Base-by-base conservation (phyloP, 2,329 filamentous ascomycete species). In the Aphanoascus verrucosus region DNA sequence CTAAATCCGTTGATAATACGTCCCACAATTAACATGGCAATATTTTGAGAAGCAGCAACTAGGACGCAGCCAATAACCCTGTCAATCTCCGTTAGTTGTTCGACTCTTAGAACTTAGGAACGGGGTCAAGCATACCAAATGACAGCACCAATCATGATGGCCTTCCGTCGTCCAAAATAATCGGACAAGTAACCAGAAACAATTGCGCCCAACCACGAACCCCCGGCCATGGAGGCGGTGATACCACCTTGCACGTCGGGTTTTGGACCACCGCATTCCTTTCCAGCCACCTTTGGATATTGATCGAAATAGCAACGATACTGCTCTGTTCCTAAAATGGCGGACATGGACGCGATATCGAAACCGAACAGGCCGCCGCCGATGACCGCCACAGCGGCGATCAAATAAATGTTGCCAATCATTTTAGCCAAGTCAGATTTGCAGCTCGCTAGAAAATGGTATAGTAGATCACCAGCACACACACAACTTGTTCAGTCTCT, bases 281-380 rank as follows among this genome's bases (percentile, higher is more conserved):
- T 60, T 4, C 65, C 64, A 40, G 62, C 65, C 2, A 67, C 65
- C 1, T 53, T 46, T 1, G 58, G 61, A 1, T 73, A 65, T 62
- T 86, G 77, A 61, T 81, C 73, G 70, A 88, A 88, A 67, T 86
- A 88, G 61, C 79, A 81, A 60, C 81, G 81, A 66, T 89, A 89
- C 45, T 82, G 78, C 54, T 81, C 68, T 0, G 82, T 85, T 31
- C 81, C 81, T 37, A 88, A 73, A 55, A 82, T 79, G 44, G 79
- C 80, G 37, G 79, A 82, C 84, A 88, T 87, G 42, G 82, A 85
- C 53, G 78, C 81, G 62, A 89, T 87, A 69, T 89, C 86, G 65
- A 89, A 89, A 61, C 86, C 86, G 63, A 89, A 88, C 23, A 88
- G 73, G 20, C 78, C 80, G 65, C 84, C 84, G 60, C 84, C 84